These are phyloP conservation scores for Penicillium waksmanii DNA, from an alignment of 495 filamentous ascomycete genomes.

Conservation along the genomic window DNA sequence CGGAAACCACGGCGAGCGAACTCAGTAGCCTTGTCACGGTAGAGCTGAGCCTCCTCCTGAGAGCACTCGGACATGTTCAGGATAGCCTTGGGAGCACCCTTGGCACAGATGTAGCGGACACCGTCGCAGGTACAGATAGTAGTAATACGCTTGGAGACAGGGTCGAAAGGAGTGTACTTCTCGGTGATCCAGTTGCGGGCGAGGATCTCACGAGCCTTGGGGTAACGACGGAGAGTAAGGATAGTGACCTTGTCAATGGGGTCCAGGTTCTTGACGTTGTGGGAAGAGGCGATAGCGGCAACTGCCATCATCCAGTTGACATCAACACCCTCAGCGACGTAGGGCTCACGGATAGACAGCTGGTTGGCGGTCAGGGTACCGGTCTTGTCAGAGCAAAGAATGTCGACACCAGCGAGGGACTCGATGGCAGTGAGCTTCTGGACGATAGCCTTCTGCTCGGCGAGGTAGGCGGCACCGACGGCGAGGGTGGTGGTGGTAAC, in stretches of 20 bases:
- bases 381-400: slow-evolving; percentile 77
- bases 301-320: slow-evolving; percentile 83
- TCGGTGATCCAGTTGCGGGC: slow-evolving; percentile 71
- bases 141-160: slow-evolving; percentile 78
- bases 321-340: slow-evolving; percentile 73
- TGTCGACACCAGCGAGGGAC: slow-evolving; percentile 75
- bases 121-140: slow-evolving; percentile 67
- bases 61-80: slow-evolving; percentile 67
- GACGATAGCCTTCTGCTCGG: slow-evolving; percentile 75
- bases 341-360: slow-evolving; percentile 74
- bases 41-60: slow-evolving; percentile 63
- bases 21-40: slow-evolving; percentile 70
- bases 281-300: slow-evolving; percentile 72
- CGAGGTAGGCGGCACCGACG: slow-evolving; percentile 75
- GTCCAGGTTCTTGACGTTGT: slow-evolving; percentile 77
- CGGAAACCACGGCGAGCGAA: slow-evolving; percentile 83
- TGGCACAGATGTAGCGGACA: slow-evolving; percentile 68
- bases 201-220: slow-evolving; percentile 72
- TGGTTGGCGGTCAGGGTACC: slow-evolving; percentile 82
- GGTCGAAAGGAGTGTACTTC: slow-evolving; percentile 79
- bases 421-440: slow-evolving; percentile 79
- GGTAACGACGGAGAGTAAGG: slow-evolving; percentile 72
- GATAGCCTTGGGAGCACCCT: slow-evolving; percentile 77
- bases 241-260: slow-evolving; percentile 79
- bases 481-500: slow-evolving; percentile 76